Base-by-base conservation (phyloP, 2,329 filamentous ascomycete genomes). In the Colletotrichum magnum region DNA sequence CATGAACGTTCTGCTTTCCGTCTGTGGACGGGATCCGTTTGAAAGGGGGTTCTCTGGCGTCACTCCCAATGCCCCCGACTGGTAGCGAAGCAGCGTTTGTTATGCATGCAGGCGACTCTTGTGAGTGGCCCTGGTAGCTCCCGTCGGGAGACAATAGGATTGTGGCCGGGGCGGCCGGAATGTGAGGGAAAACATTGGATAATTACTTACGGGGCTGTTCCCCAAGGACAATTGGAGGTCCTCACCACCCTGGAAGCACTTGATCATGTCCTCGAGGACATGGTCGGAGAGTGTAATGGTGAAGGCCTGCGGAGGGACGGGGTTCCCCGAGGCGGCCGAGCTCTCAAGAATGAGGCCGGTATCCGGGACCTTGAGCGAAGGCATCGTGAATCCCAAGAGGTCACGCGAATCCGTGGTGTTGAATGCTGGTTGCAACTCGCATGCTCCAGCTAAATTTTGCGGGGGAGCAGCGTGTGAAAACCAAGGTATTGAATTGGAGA, bases 251-350 rank as follows among this genome's bases (percentile, higher is more conserved):
- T 86, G 86, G 47, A 88, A 84, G 74, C 86, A 88, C 77, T 83
- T 84, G 73, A 92, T 90, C 85, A 92, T 87, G 71, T 88, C 84
- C 76, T 90, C 87, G 74, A 92, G 86, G 59, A 89, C 82, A 75
- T 81, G 82, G 76, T 90, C 85, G 73, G 82, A 85, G 71, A 92
- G 79, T n/a, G 82, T 85, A 64, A 92, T 79, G 71, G 87, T 84
- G 75, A 91, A 88, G 39, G 86, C 87, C 74, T 90, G 87, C 36
- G 82, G 80, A 9, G 86, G 86, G 45, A 87, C 79, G 36, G 64
- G 54, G 66, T 80, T 78, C 15, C 62, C 67, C 59, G 82, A 80
- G 74, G 73, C 77, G 72, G 84, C 80, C 71, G 85, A 82, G 79
- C 84, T 84, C 75, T 87, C 86, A 78, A 91, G 82, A 77, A 84